Base-by-base conservation (phyloP, 2,329 filamentous ascomycete species). In the Aureobasidium namibiae region DNA sequence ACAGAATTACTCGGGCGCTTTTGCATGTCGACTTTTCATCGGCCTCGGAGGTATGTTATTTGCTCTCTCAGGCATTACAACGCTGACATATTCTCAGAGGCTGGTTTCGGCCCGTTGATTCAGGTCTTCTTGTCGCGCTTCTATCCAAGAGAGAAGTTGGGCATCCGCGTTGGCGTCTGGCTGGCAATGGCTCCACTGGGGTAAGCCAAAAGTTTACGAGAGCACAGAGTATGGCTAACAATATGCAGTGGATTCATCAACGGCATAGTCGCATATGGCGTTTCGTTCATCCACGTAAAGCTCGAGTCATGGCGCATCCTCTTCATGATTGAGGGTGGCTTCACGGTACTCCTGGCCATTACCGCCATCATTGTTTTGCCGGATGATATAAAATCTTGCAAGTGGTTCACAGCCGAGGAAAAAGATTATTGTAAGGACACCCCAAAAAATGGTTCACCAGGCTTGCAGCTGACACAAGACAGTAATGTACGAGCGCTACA, bases 1-100 rank as follows among this genome's bases (percentile, higher is more conserved):
- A 0, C 74, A 78, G 33, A 82, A 81, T 67, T 89, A 83, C 65
- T 73, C 76, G 0, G 82, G 84, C 1, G 82, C 84, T 0, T 78
- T 88, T 26, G 83, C 82, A 0, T 79, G 88, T 33, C 80, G 87
- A 0, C 85, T 88, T 67, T 82, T 89, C 64, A 76, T 89, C 0
- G 87, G 87, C 14, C 41, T 61, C n/a, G 60, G 60, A 59, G 60
- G 60, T 61, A 29, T 31, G 24, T 46, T 42, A 24, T 16, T 11
- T n/a, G 41, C 41, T 26, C 10, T 11, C 2, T 6, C 21, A 10
- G 4, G 2, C n/a, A 8, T 26, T 18, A 24, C 29, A 13, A 50
- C 16, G 48, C 60, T 61, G 45, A 61, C 33, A n/a, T 7, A 24
- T n/a, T 7, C 16, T 4, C 29, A 61, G 60, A 59, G 56, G 60